Evolutionary conservation across 768 basidiomycete species (phyloP).

Genomic region (Mycena pura): DNA sequence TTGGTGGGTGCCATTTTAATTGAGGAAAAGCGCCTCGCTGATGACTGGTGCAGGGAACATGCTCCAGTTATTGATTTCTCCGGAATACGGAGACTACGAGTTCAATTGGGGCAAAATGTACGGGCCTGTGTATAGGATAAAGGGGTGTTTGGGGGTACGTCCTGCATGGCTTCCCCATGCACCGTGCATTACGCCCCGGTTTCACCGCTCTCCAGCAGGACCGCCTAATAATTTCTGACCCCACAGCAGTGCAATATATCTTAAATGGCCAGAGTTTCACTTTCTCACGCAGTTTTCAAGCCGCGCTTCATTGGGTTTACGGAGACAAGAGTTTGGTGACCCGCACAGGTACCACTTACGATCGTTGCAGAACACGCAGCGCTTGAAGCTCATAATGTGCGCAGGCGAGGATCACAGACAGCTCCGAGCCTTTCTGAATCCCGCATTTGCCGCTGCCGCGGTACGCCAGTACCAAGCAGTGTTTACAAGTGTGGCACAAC

Average conservation of each 20-base stretch:
- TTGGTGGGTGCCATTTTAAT: not conserved
- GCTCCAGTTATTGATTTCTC: not conserved
- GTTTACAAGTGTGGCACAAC: not conserved
- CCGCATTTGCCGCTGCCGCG: not conserved
- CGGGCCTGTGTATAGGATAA: not conserved
- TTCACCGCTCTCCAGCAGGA: not conserved
- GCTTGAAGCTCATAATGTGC: too few species aligned
- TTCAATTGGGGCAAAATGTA: not conserved
- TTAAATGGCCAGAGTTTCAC: not conserved
- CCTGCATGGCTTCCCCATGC: not conserved
- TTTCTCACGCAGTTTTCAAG: not conserved
- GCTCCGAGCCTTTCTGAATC: not conserved
- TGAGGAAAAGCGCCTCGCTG: not conserved
- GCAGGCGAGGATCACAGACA: not conserved
- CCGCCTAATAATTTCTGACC: not conserved
- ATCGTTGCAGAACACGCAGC: not conserved
- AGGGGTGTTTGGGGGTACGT: conserved; percentile 2
- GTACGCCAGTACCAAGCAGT: not conserved
- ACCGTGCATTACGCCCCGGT: too few species aligned
- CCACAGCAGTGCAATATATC: not conserved
- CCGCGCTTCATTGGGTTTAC: not conserved
- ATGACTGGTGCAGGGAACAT: not conserved
- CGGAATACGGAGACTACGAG: not conserved
- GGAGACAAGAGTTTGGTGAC: not conserved
- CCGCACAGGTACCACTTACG: too few species aligned